Percentiles rank a stretch among this genome's conserved stretches.
These are phyloP conservation scores for Avicennia marina DNA, from an alignment of 257 asterid genomes.

Conservation along the genomic window DNA sequence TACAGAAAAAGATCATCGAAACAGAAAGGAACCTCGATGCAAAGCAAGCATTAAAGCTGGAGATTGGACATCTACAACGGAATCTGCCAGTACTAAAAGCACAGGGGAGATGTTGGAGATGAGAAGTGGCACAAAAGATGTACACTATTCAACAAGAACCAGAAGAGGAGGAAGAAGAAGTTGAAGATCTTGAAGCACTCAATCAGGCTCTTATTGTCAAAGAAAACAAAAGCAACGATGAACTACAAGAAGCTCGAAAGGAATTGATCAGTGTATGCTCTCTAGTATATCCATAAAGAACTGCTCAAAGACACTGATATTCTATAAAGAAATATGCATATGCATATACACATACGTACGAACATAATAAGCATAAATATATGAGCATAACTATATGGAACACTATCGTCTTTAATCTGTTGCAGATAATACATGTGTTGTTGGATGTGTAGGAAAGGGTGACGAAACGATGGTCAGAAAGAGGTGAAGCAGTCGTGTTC, in stretches of 20 bases:
- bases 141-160: conserved; percentile 33
- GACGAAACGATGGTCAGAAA: too few species aligned
- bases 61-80: conserved; percentile 46
- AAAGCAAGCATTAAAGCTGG: conserved; percentile 66
- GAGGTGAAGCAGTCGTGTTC: conserved; percentile 72
- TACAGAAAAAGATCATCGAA: conserved; percentile 47
- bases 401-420: too few species aligned
- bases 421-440: too few species aligned
- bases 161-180: conserved; percentile 70
- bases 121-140: conserved; percentile 38
- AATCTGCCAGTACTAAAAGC: conserved; percentile 47
- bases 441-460: too few species aligned
- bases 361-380: too few species aligned
- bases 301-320: too few species aligned
- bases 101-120: conserved; percentile 57
- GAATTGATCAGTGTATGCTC: conserved; percentile 60
- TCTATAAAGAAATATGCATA: too few species aligned
- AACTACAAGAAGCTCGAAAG: conserved; percentile 76
- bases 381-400: too few species aligned
- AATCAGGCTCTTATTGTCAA: conserved; percentile 56
- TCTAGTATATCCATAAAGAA: too few species aligned
- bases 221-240: conserved; percentile 67
- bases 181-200: conserved; percentile 37
- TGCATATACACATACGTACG: too few species aligned
- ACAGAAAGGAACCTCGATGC: conserved; percentile 60